Base-by-base conservation (phyloP, 225 moss, liverwort and hornwort species). In the Physcomitrellopsis africana region DNA sequence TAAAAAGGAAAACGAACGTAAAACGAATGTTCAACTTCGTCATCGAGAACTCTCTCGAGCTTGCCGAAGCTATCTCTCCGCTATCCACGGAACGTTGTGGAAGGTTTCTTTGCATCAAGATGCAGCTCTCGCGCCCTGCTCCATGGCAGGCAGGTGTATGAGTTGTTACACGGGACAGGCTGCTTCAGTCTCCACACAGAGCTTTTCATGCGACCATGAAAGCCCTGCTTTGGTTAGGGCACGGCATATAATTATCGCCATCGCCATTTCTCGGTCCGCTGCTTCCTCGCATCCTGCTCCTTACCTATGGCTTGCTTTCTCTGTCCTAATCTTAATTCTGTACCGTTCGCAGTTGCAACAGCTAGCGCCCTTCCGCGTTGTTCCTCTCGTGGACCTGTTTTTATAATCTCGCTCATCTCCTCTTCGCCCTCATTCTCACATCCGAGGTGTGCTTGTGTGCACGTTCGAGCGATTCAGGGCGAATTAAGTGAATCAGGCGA, bases 391-490 rank as follows among this genome's bases (percentile, higher is more conserved):
- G 10, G 13, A 3, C 61, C 54, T 13, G 3, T 47, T 75, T 60
- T 66, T 16, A 7, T 37, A 52, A 18, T 19, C 45, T 42, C 52
- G 10, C 65, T 52, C 13, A 14, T 47, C 1, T 27, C 63, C 43
- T 73, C 26, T 32, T 59, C 47, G 55, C 67, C 14, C 37, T 47
- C 63, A 13, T 5, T 54, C 9, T 10, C 58, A 2, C 42, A 67
- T 14, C 11, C 58, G 32, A 56, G 47, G n/a, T 71, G 48, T 74
- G 63, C 56, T 24, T 37, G 65, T 54, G 54, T 59, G 63, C 53
- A 54, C 54, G 18, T 69, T 49, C 53, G 55, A 59, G 49, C 70
- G 61, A 70, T 77, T 80, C 74, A 77, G 45, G 68, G 49, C 18
- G 74, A 46, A 22, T 18, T 56, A 51, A 72, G 49, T n/a, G 74